Conservation (phyloP, 495 filamentous ascomycete species). For the Xylaria venustula region DNA sequence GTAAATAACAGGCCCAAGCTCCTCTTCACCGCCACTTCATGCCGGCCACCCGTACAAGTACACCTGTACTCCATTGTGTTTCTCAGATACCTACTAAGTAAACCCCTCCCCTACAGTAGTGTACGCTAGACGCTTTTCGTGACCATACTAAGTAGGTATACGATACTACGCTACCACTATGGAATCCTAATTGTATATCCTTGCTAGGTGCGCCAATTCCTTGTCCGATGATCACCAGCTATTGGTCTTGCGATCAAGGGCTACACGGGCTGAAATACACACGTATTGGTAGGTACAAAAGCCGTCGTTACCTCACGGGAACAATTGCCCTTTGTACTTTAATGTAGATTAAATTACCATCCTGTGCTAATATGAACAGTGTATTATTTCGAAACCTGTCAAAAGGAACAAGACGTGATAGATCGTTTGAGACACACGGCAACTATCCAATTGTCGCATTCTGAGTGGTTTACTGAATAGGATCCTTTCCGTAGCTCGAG, state of each 20-base stretch:
- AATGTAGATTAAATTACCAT: neutral
- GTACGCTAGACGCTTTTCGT: slow-evolving; percentile 14
- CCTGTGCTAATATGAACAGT: neutral
- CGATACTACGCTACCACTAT: slow-evolving; percentile 11
- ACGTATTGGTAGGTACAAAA: neutral
- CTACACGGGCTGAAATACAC: slow-evolving; percentile 1
- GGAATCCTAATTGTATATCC: slow-evolving; percentile 1
- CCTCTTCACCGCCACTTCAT: slow-evolving; percentile 34
- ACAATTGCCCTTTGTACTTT: neutral
- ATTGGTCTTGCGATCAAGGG: slow-evolving; percentile 27
- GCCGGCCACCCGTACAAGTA: slow-evolving; percentile 1
- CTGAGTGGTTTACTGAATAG: no score
- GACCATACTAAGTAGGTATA: slow-evolving; percentile 15
- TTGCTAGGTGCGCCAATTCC: slow-evolving; percentile 23
- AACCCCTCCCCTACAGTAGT: slow-evolving; percentile 17
- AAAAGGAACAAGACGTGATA: no score
- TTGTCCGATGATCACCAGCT: slow-evolving; percentile 35
- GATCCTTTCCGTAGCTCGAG: no score
- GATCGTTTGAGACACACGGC: no score
- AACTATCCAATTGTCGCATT: no score
- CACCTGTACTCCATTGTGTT: neutral
- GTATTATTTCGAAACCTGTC: no score
- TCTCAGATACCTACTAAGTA: slow-evolving; percentile 21
- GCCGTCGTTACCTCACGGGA: neutral
- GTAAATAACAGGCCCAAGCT: slow-evolving; percentile 28